A percentile compares a stretch with the other conserved stretches of the same genome.
phyloP scores from a whole-genome alignment of 2,329 filamentous ascomycete genomes.

The Endoconidiophora laricicola region DNA sequence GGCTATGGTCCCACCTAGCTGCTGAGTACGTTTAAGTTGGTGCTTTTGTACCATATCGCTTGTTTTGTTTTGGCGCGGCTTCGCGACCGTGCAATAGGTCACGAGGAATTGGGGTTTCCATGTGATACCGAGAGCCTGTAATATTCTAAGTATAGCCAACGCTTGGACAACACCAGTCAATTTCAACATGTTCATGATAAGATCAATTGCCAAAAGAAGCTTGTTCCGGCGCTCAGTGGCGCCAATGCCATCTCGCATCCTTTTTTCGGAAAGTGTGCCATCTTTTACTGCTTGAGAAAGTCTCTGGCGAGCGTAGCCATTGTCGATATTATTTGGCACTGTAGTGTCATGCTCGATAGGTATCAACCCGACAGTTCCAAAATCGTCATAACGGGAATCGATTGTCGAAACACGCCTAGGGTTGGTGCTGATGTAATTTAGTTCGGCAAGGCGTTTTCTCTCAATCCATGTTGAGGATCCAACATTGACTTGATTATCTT shows the following conservation, averaged over 20 bases:
- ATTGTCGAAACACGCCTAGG: slow-evolving; percentile 31
- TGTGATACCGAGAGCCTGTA: slow-evolving; percentile 1
- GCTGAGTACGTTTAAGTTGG: slow-evolving; percentile 20
- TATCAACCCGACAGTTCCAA: slow-evolving; percentile 37
- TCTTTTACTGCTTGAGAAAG: slow-evolving; percentile 42
- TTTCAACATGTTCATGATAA: slow-evolving; percentile 56
- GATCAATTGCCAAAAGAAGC: slow-evolving; percentile 61
- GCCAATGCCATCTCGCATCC: slow-evolving; percentile 50
- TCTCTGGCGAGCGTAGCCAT: slow-evolving; percentile 53
- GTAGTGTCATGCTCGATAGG: slow-evolving; percentile 32
- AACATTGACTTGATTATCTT: slow-evolving; percentile 60
- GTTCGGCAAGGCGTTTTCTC: slow-evolving; percentile 63
- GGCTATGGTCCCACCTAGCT: slow-evolving; percentile 6
- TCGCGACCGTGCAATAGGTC: background rate
- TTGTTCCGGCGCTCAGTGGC: slow-evolving; percentile 62
- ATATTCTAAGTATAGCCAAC: slow-evolving; percentile 24
- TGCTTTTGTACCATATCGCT: slow-evolving; percentile 1
- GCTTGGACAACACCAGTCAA: slow-evolving; percentile 44
- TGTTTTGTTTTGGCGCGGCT: background rate
- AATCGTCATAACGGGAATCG: slow-evolving; percentile 33
- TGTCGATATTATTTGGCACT: slow-evolving; percentile 22
- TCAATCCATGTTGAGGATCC: slow-evolving; percentile 79
- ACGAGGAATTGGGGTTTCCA: slow-evolving; percentile 31
- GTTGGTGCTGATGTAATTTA: slow-evolving; percentile 43
- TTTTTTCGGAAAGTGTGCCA: slow-evolving; percentile 18